Base-by-base conservation (phyloP, 2,329 filamentous ascomycete species). In the Botrytis aclada region DNA sequence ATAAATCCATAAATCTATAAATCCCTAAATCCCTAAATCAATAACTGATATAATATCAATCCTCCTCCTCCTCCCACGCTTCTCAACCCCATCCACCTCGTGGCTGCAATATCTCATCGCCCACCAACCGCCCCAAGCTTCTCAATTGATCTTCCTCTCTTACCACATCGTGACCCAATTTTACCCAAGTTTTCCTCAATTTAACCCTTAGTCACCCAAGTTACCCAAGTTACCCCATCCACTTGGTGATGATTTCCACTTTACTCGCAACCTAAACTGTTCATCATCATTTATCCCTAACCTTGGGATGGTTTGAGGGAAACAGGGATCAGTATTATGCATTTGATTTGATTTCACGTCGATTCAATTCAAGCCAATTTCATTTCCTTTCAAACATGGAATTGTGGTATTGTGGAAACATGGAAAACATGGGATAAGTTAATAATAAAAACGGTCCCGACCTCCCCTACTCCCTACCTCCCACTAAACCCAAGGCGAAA, bases 121-220 rank as follows among this genome's bases (percentile, higher is more conserved):
- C 43, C 63, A 66, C 63, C 32, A 39, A n/a, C 34, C 34, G 63
- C 63, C 63, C 63, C 63, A 66, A 66, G 63, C 63, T 47, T 37
- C 43, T n/a, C 47, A n/a, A 51, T 34, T 25, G 43, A 66, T 66
- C 63, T 37, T 37, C 43, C 25, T 25, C 37, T 20, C 25, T 63
- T 63, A 43, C 25, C 47, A 14, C 14, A n/a, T 51, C 47, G 5
- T 14, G 47, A n/a, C 47, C 47, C 47, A n/a, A 51, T n/a, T 51
- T 51, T 51, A n/a, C 25, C 47, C 25, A 51, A 51, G 12, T 14
- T 8, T n/a, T 12, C 47, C n/a, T n/a, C n/a, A n/a, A n/a, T n/a
- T n/a, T n/a, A n/a, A n/a, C n/a, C n/a, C n/a, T n/a, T n/a, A n/a
- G n/a, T n/a, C n/a, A n/a, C n/a, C 12, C 22, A 12, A 12, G 25